These are phyloP conservation scores for Collybia sordida DNA, from an alignment of 768 basidiomycete genomes.

Conservation along the genomic window DNA sequence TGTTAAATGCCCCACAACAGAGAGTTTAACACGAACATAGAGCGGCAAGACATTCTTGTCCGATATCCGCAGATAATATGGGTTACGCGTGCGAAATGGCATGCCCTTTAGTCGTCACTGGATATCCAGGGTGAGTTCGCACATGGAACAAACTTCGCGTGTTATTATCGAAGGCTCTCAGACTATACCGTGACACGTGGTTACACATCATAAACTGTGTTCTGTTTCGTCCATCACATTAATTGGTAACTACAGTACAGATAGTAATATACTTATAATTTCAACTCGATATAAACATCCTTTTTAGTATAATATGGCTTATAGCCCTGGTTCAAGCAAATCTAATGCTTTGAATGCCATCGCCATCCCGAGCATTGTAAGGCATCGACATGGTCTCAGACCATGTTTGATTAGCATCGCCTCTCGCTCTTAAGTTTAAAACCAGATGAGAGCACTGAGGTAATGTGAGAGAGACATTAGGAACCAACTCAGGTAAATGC, in stretches of 20 bases:
- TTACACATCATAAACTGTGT: too few relatives aligned
- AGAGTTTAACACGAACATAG: conserved; percentile 40
- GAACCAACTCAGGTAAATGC: neutral
- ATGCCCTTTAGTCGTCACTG: too few relatives aligned
- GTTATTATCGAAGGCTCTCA: too few relatives aligned
- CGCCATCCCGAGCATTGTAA: neutral
- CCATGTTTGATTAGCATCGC: neutral
- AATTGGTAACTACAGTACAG: too few relatives aligned
- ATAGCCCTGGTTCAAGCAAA: too few relatives aligned
- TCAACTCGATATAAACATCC: too few relatives aligned
- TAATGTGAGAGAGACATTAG: neutral
- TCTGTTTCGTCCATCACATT: too few relatives aligned
- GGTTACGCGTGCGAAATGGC: conserved; percentile 72
- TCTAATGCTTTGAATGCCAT: too few relatives aligned
- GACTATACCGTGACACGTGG: conserved; percentile 10
- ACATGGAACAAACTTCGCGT: too few relatives aligned
- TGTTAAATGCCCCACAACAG: conserved; percentile 25
- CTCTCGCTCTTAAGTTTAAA: neutral
- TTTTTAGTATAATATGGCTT: too few relatives aligned
- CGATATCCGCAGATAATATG: conserved; percentile 82
- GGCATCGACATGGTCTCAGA: neutral
- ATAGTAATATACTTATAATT: too few relatives aligned
- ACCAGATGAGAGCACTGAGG: conserved; percentile 1
- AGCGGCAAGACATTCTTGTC: conserved; percentile 72
- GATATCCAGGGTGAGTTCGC: too few relatives aligned